Evolutionary conservation across 2,329 filamentous ascomycete genomes (phyloP).

Genomic region (Neofusicoccum ribis): DNA sequence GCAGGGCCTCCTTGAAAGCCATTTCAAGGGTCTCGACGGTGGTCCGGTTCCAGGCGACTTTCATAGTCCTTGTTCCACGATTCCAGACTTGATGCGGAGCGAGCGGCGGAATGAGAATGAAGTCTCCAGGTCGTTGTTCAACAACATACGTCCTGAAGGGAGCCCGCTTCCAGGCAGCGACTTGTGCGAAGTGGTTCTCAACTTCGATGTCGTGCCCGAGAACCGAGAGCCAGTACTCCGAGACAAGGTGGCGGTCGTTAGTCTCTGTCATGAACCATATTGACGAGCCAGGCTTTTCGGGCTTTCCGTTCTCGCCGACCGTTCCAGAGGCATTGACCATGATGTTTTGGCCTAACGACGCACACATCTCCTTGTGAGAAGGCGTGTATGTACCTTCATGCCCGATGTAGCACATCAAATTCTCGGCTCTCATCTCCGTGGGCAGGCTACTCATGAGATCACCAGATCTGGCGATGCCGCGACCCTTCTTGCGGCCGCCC

Average conservation of each 20-base stretch:
- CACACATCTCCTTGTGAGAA: slow-evolving; percentile 96
- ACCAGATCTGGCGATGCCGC: slow-evolving; percentile 70
- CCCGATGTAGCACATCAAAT: slow-evolving; percentile 97
- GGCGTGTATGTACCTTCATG: slow-evolving; percentile 98
- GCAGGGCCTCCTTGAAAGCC: slow-evolving; percentile 82
- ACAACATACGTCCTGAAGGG: slow-evolving; percentile 92
- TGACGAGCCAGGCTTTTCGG: slow-evolving; percentile 76
- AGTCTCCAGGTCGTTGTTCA: slow-evolving; percentile 86
- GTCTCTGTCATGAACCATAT: slow-evolving; percentile 99
- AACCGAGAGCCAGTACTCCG: slow-evolving; percentile 90
- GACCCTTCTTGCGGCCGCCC: slow-evolving; percentile 51
- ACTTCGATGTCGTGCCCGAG: slow-evolving; percentile 96
- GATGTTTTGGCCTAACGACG: slow-evolving; percentile 91
- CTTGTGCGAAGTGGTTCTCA: slow-evolving; percentile 93
- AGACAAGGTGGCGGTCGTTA: slow-evolving; percentile 84
- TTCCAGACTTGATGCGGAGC: slow-evolving; percentile 99
- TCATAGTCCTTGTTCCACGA: slow-evolving; percentile 90
- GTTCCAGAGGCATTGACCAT: slow-evolving; percentile 86
- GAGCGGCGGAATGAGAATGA: slow-evolving; percentile 88
- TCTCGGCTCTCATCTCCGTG: slow-evolving; percentile 84
- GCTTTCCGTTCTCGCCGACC: slow-evolving; percentile 67
- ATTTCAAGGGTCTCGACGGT: slow-evolving; percentile 88
- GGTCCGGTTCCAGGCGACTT: slow-evolving; percentile 96
- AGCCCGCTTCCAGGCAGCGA: slow-evolving; percentile 93
- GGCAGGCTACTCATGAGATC: slow-evolving; percentile 95